Conservation (phyloP, 2,329 filamentous ascomycete genomes). For the Microdochium trichocladiopsis region DNA sequence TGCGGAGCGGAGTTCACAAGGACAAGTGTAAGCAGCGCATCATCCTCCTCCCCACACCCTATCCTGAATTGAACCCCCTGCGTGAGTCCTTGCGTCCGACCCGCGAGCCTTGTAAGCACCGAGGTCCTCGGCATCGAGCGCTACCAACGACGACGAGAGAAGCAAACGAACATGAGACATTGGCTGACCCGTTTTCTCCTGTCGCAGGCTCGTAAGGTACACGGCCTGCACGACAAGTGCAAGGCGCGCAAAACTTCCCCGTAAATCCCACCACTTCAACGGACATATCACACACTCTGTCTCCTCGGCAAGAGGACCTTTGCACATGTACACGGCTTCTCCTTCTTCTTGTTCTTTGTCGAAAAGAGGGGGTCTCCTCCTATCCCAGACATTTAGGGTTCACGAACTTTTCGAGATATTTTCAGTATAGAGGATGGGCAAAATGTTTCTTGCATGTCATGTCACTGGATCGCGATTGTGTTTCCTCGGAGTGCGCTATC, state of each 20-base stretch:
- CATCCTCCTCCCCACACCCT: background rate
- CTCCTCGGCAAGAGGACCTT: too few species aligned
- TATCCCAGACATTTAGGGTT: background rate
- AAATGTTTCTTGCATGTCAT: background rate
- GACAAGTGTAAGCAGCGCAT: conserved; percentile 45
- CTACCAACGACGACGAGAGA: background rate
- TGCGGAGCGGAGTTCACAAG: conserved; percentile 92
- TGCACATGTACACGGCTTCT: too few species aligned
- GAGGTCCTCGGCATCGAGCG: background rate
- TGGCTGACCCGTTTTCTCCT: too few species aligned
- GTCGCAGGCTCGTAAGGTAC: conserved; percentile 77
- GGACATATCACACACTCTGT: background rate
- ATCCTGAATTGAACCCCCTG: background rate
- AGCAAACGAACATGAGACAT: too few species aligned
- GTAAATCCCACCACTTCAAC: background rate
- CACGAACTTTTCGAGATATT: background rate
- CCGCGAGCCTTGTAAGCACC: background rate
- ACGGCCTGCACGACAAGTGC: conserved; percentile 83
- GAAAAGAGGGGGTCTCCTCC: background rate
- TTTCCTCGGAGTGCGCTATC: background rate
- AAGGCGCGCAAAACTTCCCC: conserved; percentile 61
- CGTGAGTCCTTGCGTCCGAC: background rate
- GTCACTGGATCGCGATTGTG: background rate
- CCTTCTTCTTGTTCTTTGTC: too few species aligned
- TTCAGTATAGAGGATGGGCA: background rate